Percentiles rank a stretch among this genome's conserved stretches.
phyloP scores from a whole-genome alignment of 169 alveolate species.

The Eimeria brunetti region DNA sequence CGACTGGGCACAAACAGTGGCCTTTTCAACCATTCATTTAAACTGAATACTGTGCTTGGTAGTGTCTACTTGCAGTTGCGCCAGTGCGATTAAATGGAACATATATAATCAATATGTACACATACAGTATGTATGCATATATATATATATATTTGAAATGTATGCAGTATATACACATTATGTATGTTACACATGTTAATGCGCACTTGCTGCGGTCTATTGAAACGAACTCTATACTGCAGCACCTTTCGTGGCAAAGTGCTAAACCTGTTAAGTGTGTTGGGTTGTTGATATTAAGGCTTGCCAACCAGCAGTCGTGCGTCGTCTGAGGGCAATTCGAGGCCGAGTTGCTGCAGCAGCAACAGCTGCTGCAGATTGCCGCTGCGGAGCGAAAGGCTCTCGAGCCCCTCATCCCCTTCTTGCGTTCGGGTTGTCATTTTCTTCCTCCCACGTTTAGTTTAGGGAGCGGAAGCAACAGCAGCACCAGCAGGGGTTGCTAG shows the following conservation, averaged over 20 bases:
- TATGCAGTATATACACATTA: no score
- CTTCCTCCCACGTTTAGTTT: neutral
- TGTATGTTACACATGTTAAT: no score
- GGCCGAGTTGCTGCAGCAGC: slow-evolving; percentile 42
- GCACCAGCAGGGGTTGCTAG: neutral
- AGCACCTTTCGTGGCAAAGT: neutral
- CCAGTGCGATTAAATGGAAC: neutral
- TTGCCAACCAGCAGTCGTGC: slow-evolving; percentile 57
- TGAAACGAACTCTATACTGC: neutral
- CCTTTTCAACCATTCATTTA: neutral
- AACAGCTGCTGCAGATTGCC: slow-evolving; percentile 31
- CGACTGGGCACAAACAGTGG: neutral
- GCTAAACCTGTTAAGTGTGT: neutral
- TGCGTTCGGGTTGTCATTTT: neutral
- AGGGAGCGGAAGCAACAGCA: neutral
- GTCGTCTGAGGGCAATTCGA: slow-evolving; percentile 48
- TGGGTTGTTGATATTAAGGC: neutral
- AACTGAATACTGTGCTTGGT: neutral
- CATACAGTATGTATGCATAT: neutral
- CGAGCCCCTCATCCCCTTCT: slow-evolving; percentile 1
- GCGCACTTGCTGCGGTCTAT: no score
- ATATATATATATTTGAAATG: neutral
- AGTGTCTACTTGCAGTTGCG: neutral
- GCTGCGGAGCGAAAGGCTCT: slow-evolving; percentile 38
- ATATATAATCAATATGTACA: neutral